These are phyloP conservation scores for Oidium heveae DNA, from an alignment of 2,329 filamentous ascomycete genomes.

Conservation along the genomic window DNA sequence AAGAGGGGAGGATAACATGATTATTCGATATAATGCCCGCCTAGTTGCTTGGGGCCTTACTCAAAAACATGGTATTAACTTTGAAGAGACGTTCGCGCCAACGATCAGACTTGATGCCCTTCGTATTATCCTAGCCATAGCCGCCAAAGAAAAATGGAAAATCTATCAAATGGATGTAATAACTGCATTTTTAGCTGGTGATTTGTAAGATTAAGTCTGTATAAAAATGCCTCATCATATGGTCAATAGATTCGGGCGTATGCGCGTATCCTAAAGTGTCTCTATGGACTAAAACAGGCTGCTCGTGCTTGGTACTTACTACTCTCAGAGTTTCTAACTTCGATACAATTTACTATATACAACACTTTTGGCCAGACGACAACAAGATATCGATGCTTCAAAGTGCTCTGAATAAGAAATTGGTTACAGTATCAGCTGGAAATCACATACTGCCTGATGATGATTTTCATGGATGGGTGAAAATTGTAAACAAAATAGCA, in stretches of 20 bases:
- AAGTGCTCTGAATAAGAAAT: not conserved
- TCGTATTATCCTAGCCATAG: not conserved
- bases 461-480: not conserved
- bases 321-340: not conserved
- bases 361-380: not conserved
- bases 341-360: too few species aligned
- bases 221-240: not conserved
- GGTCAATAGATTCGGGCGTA: not conserved
- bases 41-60: not conserved
- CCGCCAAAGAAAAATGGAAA: not conserved
- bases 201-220: not conserved
- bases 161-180: not conserved
- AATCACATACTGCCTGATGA: not conserved
- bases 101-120: not conserved
- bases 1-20: not conserved
- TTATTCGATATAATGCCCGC: not conserved
- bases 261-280: not conserved
- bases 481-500: not conserved
- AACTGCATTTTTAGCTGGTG: not conserved
- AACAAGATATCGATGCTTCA: not conserved
- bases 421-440: not conserved
- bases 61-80: not conserved
- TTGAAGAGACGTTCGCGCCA: not conserved
- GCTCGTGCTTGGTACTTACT: not conserved
- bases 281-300: not conserved